Evolutionary conservation across 2,329 filamentous ascomycete species (phyloP), one percentile per base, ranked within the genome.

Genomic region (Phyllosticta capitalensis): DNA sequence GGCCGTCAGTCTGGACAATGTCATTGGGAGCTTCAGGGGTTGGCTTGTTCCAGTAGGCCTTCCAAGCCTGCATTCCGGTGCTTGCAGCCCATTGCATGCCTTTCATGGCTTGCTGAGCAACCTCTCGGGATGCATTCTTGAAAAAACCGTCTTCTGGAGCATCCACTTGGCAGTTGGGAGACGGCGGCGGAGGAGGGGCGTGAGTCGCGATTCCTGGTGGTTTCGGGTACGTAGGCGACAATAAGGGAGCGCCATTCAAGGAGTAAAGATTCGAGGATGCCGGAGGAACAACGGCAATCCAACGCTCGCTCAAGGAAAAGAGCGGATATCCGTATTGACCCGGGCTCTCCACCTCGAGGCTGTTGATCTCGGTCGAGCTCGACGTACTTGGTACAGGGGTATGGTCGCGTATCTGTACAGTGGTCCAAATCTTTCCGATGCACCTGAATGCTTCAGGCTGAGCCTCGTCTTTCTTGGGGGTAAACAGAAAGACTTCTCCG

Each of bases 391-490:
- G 71, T n/a, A 68, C 69, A 10, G 64, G 59, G 2, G 61, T 64
- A n/a, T 69, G 67, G 57, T 74, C 69, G 30, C 71, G 69, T 26
- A 66, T 81, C 68, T 94, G 89, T 26, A 96, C 78, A 52, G 85
- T 86, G 0, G 94, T 96, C 94, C 94, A 99, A 19, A 95, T 76
- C 74, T 99, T 99, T 20, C 87, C 92, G 59, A 94, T 79, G 67
- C 91, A 96, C 61, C 78, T 76, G 68, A 84, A 87, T 9, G 56
- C 30, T 52, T 61, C 63, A 22, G 65, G 61, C 2, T 65, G 63
- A 9, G 64, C 61, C 7, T 63, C 57, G 10, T 67, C 61, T 20
- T 59, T 48, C 7, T 65, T 65, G 1, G 72, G 69, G 5, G 73
- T 67, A 63, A 79, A 97, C 7, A 96, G 77, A 80, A 88, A 96